These are phyloP conservation scores for Clarireedia monteithiana DNA, from an alignment of 2,329 filamentous ascomycete species.

Conservation along the genomic window DNA sequence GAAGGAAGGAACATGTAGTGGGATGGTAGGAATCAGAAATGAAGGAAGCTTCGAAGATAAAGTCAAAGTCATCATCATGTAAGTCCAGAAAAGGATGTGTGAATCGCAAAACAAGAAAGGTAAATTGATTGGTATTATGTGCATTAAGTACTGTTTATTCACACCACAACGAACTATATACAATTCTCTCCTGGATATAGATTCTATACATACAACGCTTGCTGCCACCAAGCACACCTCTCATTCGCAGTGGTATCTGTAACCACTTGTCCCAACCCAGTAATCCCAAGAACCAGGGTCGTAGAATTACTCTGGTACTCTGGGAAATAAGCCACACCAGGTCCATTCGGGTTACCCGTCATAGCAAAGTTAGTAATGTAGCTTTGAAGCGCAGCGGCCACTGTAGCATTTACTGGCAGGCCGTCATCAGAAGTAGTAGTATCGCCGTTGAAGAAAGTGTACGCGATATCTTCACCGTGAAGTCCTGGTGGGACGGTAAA, in stretches of 20 bases:
- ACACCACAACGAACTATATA: background rate
- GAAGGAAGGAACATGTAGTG: too few relatives aligned
- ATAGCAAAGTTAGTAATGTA: constrained; percentile 32
- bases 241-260: constrained; percentile 25
- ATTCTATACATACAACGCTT: constrained; percentile 13
- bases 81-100: too few relatives aligned
- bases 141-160: background rate
- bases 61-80: too few relatives aligned
- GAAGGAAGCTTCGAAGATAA: too few relatives aligned
- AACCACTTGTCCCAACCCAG: constrained; percentile 11
- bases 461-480: constrained; percentile 44
- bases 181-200: background rate
- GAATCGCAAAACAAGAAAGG: too few relatives aligned
- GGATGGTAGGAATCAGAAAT: too few relatives aligned
- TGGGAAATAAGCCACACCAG: constrained; percentile 17
- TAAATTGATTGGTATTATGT: too few relatives aligned
- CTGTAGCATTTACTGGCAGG: constrained; percentile 22
- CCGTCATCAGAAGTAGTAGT: constrained; percentile 20
- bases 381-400: constrained; percentile 31
- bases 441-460: constrained; percentile 42
- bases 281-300: constrained; percentile 11
- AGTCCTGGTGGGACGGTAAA: constrained; percentile 45
- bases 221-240: constrained; percentile 31
- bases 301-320: constrained; percentile 17
- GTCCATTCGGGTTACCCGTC: constrained; percentile 28